Evolutionary conservation across 2,329 filamentous ascomycete genomes (phyloP).

Genomic region (Diplodia intermedia): DNA sequence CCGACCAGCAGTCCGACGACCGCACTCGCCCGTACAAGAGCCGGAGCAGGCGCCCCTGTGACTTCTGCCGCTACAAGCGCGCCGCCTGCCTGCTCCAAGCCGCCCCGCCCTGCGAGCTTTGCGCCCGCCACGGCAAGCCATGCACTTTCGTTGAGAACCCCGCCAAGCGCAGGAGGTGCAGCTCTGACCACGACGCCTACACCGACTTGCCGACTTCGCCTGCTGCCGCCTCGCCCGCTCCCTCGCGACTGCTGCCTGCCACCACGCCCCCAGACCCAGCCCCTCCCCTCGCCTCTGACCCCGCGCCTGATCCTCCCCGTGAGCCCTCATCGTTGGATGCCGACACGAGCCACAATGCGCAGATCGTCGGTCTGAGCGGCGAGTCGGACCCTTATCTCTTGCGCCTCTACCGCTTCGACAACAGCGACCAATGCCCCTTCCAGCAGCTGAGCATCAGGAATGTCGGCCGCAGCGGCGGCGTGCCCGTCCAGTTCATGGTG

Average conservation of each 20-base stretch:
- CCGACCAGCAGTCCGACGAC: constrained; percentile 18
- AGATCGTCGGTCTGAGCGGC: constrained; percentile 44
- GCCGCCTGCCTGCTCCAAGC: constrained; percentile 55
- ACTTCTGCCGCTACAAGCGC: constrained; percentile 56
- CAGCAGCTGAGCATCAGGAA: constrained; percentile 43
- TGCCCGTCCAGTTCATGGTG: constrained; percentile 47
- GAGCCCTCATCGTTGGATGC: constrained; percentile 43
- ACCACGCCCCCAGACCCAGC: not conserved
- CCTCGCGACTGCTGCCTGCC: not conserved
- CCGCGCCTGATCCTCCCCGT: constrained; percentile 35
- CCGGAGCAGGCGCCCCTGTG: constrained; percentile 52
- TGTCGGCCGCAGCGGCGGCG: constrained; percentile 35
- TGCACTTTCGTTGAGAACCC: constrained; percentile 55
- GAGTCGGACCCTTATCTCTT: constrained; percentile 45
- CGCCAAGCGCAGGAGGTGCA: constrained; percentile 43
- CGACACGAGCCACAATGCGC: constrained; percentile 42
- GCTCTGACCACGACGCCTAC: constrained; percentile 28
- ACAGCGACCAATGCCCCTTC: constrained; percentile 44
- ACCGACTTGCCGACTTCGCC: not conserved
- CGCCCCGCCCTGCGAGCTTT: constrained; percentile 53
- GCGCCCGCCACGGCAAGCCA: constrained; percentile 51
- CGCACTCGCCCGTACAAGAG: constrained; percentile 42
- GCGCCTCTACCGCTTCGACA: constrained; percentile 44
- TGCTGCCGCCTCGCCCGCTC: not conserved
- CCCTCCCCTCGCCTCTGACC: not conserved